Percentiles rank a stretch among this genome's conserved stretches.
Conservation (phyloP, 139 green algal genomes). For the Micractinium conductrix region DNA sequence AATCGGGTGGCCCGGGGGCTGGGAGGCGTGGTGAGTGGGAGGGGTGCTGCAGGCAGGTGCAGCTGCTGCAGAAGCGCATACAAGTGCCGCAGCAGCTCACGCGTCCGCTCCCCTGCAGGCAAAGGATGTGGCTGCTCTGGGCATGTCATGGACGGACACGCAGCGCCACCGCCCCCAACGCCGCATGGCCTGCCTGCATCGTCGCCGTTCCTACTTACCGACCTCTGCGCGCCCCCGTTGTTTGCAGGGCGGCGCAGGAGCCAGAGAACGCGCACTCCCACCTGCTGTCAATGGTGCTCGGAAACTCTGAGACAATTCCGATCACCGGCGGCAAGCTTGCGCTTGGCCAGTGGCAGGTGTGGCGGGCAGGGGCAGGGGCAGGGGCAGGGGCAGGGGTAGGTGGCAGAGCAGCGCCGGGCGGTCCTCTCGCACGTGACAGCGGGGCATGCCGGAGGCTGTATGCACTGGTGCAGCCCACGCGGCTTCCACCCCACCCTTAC, state of each 20-base stretch:
- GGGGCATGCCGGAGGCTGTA: neutral
- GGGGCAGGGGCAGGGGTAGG: neutral
- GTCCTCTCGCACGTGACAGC: neutral
- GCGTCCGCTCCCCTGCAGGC: too few species aligned
- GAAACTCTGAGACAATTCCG: constrained; percentile 52
- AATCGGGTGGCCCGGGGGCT: constrained; percentile 59
- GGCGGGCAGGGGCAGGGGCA: neutral
- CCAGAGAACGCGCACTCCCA: constrained; percentile 84
- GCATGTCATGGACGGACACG: too few species aligned
- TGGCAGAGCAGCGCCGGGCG: too few species aligned
- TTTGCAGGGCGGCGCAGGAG: constrained; percentile 67
- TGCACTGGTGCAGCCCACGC: neutral
- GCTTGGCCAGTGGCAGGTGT: constrained; percentile 76
- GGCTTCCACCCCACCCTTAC: too few species aligned
- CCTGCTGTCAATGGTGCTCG: constrained; percentile 67
- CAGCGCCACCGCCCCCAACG: too few species aligned
- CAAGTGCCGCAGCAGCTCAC: too few species aligned
- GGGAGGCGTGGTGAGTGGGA: constrained; percentile 57
- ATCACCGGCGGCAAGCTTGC: constrained; percentile 65
- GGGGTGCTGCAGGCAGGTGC: too few species aligned
- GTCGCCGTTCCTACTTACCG: too few species aligned
- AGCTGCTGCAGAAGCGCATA: too few species aligned
- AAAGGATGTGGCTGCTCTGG: too few species aligned
- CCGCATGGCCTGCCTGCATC: too few species aligned
- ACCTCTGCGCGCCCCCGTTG: too few species aligned